Percentiles rank a stretch among this genome's conserved stretches.
Conservation (phyloP, 2,329 filamentous ascomycete genomes). For the Sporothrix pseudoabietina region DNA sequence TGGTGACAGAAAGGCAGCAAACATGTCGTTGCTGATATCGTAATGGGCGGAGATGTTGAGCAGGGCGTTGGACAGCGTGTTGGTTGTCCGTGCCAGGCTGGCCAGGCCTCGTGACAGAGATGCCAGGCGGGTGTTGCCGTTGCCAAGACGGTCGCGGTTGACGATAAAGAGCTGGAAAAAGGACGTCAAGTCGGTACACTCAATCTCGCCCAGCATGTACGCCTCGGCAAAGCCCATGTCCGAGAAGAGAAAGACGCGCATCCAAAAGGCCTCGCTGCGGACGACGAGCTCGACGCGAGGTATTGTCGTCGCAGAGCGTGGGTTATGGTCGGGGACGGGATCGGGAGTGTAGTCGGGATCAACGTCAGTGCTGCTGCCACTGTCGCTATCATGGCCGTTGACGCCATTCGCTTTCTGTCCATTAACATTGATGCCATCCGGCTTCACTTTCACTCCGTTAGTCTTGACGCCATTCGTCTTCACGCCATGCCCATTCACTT, state of each 20-base stretch:
- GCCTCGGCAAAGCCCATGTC: constrained; percentile 75
- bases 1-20: constrained; percentile 70
- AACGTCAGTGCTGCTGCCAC: not conserved
- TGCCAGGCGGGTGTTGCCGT: constrained; percentile 65
- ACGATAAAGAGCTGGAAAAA: constrained; percentile 75
- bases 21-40: constrained; percentile 76
- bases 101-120: constrained; percentile 60
- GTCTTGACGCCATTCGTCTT: constrained; percentile 1
- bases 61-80: constrained; percentile 60
- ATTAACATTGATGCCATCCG: constrained; percentile 5
- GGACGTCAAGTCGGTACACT: constrained; percentile 65
- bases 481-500: not conserved
- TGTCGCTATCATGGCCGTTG: not conserved
- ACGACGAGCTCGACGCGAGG: constrained; percentile 60
- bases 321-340: not conserved
- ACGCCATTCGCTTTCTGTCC: not conserved
- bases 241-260: constrained; percentile 67
- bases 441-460: not conserved
- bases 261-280: constrained; percentile 64
- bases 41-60: constrained; percentile 74
- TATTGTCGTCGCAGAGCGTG: constrained; percentile 39
- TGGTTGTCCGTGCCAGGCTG: constrained; percentile 59
- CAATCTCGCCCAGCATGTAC: constrained; percentile 72
- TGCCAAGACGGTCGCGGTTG: constrained; percentile 65
- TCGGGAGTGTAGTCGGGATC: not conserved